Percentiles rank a stretch among this genome's conserved stretches.
phyloP scores from a whole-genome alignment of 2,329 filamentous ascomycete species.

The Monosporascus sp. region DNA sequence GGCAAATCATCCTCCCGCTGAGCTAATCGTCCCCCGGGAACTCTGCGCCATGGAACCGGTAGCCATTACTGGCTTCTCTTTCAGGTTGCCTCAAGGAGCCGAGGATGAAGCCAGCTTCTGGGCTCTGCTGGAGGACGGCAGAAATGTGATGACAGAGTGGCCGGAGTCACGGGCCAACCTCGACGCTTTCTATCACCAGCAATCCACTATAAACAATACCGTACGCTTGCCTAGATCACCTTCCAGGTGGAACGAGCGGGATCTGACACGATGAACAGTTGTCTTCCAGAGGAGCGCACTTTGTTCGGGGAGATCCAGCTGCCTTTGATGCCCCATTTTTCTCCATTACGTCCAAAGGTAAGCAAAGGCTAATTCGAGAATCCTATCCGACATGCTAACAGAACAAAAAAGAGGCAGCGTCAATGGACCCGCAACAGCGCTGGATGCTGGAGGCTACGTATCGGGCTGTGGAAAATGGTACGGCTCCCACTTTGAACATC shows the following conservation, averaged over 20 bases:
- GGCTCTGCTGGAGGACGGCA: not conserved
- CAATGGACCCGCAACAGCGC: not conserved
- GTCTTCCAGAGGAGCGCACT: not conserved
- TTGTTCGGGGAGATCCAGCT: not conserved
- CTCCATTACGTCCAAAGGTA: not conserved
- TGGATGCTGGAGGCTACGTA: not conserved
- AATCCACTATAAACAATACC: not conserved
- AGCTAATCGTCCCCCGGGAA: not conserved
- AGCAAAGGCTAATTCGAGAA: not conserved
- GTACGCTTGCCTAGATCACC: not conserved
- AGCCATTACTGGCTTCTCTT: not conserved
- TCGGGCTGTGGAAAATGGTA: conserved; percentile 2
- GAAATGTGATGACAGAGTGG: conserved; percentile 1
- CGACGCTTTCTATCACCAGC: not conserved
- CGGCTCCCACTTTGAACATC: not conserved
- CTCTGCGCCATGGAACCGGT: not conserved
- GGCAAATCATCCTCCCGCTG: no score
- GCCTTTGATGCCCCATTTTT: not conserved
- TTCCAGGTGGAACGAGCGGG: not conserved
- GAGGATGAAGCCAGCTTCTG: conserved; percentile 1
- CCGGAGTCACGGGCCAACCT: not conserved
- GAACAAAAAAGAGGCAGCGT: not conserved
- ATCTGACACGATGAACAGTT: not conserved
- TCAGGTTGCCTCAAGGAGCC: not conserved
- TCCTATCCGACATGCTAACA: not conserved